Conservation (phyloP, 75 land plant species). For the Cunninghamia lanceolata region DNA sequence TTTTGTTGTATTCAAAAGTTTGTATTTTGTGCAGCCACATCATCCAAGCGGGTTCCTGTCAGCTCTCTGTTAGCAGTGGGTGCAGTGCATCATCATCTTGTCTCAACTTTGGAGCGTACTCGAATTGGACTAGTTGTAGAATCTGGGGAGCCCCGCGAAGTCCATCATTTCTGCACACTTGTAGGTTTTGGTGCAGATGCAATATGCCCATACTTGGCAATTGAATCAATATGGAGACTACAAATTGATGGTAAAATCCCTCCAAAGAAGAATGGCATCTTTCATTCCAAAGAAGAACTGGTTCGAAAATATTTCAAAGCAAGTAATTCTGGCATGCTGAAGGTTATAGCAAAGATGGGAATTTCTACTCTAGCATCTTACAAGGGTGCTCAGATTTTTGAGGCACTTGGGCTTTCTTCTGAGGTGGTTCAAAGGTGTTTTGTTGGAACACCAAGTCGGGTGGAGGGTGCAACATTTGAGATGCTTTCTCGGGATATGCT, state of each 20-base stretch:
- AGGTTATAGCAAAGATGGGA: conserved; percentile 99
- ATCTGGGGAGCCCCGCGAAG: conserved; percentile 98
- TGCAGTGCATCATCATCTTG: conserved; percentile 97
- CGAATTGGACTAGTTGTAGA: conserved; percentile 83
- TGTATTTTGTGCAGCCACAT: conserved; percentile 60
- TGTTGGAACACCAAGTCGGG: conserved; percentile 92
- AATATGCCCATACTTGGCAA: conserved; percentile 94
- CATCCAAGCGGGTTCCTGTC: conserved; percentile 82
- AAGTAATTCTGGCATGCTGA: conserved; percentile 95
- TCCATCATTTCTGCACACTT: conserved; percentile 97
- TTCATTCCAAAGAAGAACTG: conserved; percentile 70
- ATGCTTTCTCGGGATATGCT: conserved; percentile 87
- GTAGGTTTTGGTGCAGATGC: conserved; percentile 99
- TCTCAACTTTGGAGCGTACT: conserved; percentile 88
- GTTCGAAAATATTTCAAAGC: conserved; percentile 86
- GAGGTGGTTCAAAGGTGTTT: conserved; percentile 92
- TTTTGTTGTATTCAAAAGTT: background rate
- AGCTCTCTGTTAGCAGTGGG: conserved; percentile 97
- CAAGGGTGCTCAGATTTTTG: conserved; percentile 99
- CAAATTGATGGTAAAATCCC: conserved; percentile 96
- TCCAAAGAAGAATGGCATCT: conserved; percentile 66
- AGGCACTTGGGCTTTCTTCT: conserved; percentile 92
- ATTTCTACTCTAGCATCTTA: conserved; percentile 98
- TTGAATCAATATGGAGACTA: conserved; percentile 92
- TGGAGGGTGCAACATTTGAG: conserved; percentile 99